A percentile compares a stretch with the other conserved stretches of the same genome.
These are phyloP conservation scores for Neurospora terricola DNA, from an alignment of 495 filamentous ascomycete genomes.

Conservation along the genomic window DNA sequence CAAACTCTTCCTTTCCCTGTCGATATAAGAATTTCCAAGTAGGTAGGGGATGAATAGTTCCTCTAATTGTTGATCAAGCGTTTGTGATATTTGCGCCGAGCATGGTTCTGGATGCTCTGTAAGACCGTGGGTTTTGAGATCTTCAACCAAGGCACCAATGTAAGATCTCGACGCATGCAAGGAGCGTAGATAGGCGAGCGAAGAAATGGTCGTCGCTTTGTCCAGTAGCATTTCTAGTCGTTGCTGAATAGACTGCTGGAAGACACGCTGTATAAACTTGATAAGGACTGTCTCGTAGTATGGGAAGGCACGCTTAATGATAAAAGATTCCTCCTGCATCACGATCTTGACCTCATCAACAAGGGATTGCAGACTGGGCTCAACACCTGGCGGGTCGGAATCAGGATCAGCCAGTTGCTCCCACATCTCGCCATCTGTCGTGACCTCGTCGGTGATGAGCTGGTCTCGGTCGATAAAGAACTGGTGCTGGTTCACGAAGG, in stretches of 20 bases:
- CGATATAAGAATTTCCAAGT: conserved; percentile 87
- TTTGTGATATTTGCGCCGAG: conserved; percentile 72
- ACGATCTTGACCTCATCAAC: conserved; percentile 89
- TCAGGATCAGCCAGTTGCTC: conserved; percentile 91
- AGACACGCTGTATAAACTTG: conserved; percentile 88
- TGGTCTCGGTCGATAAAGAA: conserved; percentile 95
- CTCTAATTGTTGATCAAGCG: conserved; percentile 91
- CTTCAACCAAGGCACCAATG: conserved; percentile 76
- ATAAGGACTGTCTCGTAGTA: conserved; percentile 89
- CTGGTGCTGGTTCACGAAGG: conserved; percentile 97
- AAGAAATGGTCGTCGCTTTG: conserved; percentile 82
- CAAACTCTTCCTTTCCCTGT: conserved; percentile 78
- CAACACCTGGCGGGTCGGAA: conserved; percentile 78
- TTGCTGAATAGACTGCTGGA: conserved; percentile 96
- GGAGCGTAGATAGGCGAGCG: conserved; percentile 82
- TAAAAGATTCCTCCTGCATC: conserved; percentile 93
- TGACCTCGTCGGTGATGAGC: conserved; percentile 83
- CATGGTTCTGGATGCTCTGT: conserved; percentile 91
- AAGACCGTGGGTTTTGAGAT: conserved; percentile 86
- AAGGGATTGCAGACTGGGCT: conserved; percentile 83
- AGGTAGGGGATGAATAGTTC: conserved; percentile 96
- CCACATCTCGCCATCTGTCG: conserved; percentile 70
- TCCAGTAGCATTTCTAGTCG: conserved; percentile 92
- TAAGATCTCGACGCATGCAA: conserved; percentile 82
- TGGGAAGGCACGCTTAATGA: conserved; percentile 91